Percentiles rank a stretch among this genome's conserved stretches.
These are phyloP conservation scores for Lactarius trivialis DNA, from an alignment of 768 basidiomycete genomes.

Conservation along the genomic window DNA sequence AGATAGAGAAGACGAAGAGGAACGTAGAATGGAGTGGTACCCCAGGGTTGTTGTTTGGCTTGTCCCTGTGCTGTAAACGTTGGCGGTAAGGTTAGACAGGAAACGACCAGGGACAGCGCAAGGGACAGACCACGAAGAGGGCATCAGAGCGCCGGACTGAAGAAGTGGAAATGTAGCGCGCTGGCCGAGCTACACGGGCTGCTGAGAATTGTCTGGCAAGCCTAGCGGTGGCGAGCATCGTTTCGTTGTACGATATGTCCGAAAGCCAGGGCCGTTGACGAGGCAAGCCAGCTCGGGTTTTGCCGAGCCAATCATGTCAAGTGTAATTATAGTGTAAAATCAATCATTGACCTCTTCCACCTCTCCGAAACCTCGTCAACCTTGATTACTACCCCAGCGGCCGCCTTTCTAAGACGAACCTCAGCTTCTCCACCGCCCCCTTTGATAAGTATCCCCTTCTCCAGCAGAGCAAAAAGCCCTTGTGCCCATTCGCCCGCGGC, in stretches of 20 bases:
- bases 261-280: neutral
- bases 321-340: slow-evolving; percentile 19
- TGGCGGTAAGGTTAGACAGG: slow-evolving; percentile 21
- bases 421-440: slow-evolving; percentile 64
- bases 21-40: slow-evolving; percentile 33
- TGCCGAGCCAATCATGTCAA: slow-evolving; percentile 21
- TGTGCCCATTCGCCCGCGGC: slow-evolving; percentile 78
- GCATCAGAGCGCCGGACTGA: slow-evolving; percentile 62
- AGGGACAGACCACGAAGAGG: slow-evolving; percentile 69
- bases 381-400: slow-evolving; percentile 77
- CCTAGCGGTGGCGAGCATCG: slow-evolving; percentile 16
- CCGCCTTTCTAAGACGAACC: slow-evolving; percentile 54
- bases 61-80: slow-evolving; percentile 79
- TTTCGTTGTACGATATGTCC: slow-evolving; percentile 1
- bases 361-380: slow-evolving; percentile 63
- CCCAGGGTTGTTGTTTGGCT: slow-evolving; percentile 88
- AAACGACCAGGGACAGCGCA: slow-evolving; percentile 9
- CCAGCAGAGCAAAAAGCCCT: slow-evolving; percentile 55
- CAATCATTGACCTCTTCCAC: slow-evolving; percentile 64
- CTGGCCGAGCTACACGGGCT: neutral
- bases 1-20: neutral
- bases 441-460: slow-evolving; percentile 53
- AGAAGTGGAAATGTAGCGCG: slow-evolving; percentile 35
- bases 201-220: slow-evolving; percentile 12
- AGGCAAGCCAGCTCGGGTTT: slow-evolving; percentile 5